These are phyloP conservation scores for Brettanomyces anomalus DNA, from an alignment of 805 yeast genomes.

Conservation along the genomic window DNA sequence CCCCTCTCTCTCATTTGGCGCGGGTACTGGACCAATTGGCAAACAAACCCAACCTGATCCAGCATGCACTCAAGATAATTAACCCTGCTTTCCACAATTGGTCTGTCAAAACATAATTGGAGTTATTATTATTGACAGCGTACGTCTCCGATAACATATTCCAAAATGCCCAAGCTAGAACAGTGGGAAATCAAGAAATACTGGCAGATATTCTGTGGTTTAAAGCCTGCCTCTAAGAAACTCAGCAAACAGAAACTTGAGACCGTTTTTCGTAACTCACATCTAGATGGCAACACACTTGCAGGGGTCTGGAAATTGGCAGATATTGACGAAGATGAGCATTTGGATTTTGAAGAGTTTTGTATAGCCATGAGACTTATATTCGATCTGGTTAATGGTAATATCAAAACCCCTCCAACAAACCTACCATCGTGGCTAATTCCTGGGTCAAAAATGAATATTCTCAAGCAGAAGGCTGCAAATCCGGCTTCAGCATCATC, in stretches of 20 bases:
- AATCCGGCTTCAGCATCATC: conserved; percentile 22
- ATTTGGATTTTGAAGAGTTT: conserved; percentile 92
- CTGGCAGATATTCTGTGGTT: conserved; percentile 94
- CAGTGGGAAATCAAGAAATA: conserved; percentile 95
- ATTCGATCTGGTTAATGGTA: conserved; percentile 81
- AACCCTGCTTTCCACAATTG: too few species aligned
- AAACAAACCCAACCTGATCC: too few species aligned
- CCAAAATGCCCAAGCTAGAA: conserved; percentile 55
- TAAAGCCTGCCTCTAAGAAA: conserved; percentile 72
- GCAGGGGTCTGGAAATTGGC: conserved; percentile 84
- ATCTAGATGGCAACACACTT: conserved; percentile 67
- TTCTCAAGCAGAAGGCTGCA: conserved; percentile 78
- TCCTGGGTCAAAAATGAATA: conserved; percentile 80
- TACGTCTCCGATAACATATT: too few species aligned
- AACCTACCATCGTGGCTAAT: conserved; percentile 85
- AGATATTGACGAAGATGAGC: conserved; percentile 89
- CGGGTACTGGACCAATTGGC: too few species aligned
- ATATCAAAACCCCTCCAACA: conserved; percentile 46
- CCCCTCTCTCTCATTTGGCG: too few species aligned
- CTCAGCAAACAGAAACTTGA: conserved; percentile 79
- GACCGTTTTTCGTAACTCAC: conserved; percentile 82
- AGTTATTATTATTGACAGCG: too few species aligned
- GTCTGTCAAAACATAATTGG: too few species aligned
- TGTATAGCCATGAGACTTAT: conserved; percentile 95
- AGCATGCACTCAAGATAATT: too few species aligned